Base-by-base conservation (phyloP, 495 filamentous ascomycete genomes). In the Aspergillus egyptiacus region DNA sequence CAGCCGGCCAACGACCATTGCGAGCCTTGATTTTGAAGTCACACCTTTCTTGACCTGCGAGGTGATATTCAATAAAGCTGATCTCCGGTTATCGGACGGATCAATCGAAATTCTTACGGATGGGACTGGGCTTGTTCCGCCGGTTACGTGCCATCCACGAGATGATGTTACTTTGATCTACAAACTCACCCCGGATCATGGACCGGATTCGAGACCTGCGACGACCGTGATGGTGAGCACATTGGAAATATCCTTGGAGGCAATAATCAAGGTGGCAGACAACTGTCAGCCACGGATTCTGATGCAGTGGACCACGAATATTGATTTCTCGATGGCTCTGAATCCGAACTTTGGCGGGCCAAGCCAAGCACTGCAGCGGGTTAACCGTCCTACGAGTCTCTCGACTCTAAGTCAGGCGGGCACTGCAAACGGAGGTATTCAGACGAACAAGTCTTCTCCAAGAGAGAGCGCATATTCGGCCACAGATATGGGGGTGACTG, bases 101-200 rank as follows among this genome's bases (percentile, higher is more conserved):
- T 74, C 65, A 6, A 80, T 89, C 8, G 82, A 85, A 50, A 74
- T 81, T 50, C 69, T 90, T n/a, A 84, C 78, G 40, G 63, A 80
- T 37, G 64, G 67, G 11, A 75, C 80, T 11, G 70, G 72, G 2
- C 73, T 88, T 49, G 48, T 55, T 20, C 71, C 87, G 8, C 86
- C 90, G 0, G 71, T 90, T 18, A 71, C 64, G 37, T 88, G 86
- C 54, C 82, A 81, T 18, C 86, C 90, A 13, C 80, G 86, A 59
- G 90, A 96, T 56, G 87, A 91, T 63, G 66, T 91, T 43, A 93
- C 87, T 5, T 82, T 94, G 56, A 71, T 96, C 43, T 95, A 93
- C 66, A 82, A 82, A 51, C 71, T 97, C 17, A 73, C 74, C 2
- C 85, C 86, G 1, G 76, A 79, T 39, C 77, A 84, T 50, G 76